A percentile compares a stretch with the other conserved stretches of the same genome.
Evolutionary conservation across 352 stramenopile genomes (phyloP).

Genomic region (Pythium periplocum): DNA sequence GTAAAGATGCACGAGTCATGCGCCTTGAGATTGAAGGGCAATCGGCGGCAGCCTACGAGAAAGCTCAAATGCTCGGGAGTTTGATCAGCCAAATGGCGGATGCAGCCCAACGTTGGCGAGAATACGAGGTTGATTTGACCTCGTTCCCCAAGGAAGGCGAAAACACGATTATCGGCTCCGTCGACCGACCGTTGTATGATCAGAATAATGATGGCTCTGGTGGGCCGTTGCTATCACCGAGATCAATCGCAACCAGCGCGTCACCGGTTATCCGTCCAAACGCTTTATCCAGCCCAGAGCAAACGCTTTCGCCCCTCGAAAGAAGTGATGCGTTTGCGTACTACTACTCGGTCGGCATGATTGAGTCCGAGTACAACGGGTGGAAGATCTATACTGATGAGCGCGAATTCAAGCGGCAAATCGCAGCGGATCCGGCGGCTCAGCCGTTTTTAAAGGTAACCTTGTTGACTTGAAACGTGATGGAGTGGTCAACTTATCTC

Average conservation of each 20-base stretch:
- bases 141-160: no score
- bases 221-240: no score
- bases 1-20: slow-evolving; percentile 75
- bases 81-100: slow-evolving; percentile 56
- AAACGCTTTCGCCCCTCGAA: slow-evolving; percentile 17
- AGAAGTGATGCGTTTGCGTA: slow-evolving; percentile 66
- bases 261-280: slow-evolving; percentile 20
- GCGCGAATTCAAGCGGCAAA: slow-evolving; percentile 74
- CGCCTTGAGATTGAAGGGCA: slow-evolving; percentile 57
- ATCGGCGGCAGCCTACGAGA: slow-evolving; percentile 46
- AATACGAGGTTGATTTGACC: no score
- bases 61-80: slow-evolving; percentile 33
- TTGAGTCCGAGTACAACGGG: slow-evolving; percentile 47
- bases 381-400: slow-evolving; percentile 78
- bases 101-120: slow-evolving; percentile 26
- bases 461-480: slow-evolving; percentile 1
- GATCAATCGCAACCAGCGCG: neutral
- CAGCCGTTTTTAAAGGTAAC: slow-evolving; percentile 69
- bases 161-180: no score
- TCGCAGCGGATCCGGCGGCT: slow-evolving; percentile 44
- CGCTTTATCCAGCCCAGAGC: slow-evolving; percentile 8
- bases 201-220: no score
- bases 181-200: no score
- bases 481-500: slow-evolving; percentile 1
- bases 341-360: slow-evolving; percentile 37